phyloP scores from a whole-genome alignment of 2,329 filamentous ascomycete genomes.

The Fusarium sororula region DNA sequence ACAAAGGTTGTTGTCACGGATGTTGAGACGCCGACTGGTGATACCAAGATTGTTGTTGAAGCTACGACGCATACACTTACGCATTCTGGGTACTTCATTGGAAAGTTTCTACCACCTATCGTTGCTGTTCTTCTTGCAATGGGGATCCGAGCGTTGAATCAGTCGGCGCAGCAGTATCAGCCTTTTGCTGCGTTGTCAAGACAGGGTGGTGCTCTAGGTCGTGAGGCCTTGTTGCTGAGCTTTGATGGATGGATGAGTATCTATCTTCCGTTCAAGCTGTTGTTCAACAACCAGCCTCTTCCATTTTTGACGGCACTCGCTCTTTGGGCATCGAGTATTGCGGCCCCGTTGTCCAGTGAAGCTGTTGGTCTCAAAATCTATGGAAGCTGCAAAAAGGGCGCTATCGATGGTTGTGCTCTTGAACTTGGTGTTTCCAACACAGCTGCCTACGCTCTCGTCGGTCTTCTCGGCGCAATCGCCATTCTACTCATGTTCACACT shows the following conservation, averaged over 20 bases:
- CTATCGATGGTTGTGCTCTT: constrained; percentile 32
- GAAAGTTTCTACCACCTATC: constrained; percentile 54
- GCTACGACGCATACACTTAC: constrained; percentile 29
- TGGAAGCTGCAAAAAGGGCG: constrained; percentile 21
- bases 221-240: constrained; percentile 54
- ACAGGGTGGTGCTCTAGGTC: constrained; percentile 49
- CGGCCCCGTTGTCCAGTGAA: constrained; percentile 33
- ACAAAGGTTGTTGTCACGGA: constrained; percentile 27
- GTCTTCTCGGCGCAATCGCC: constrained; percentile 7
- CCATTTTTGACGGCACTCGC: constrained; percentile 28
- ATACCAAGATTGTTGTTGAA: constrained; percentile 17
- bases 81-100: constrained; percentile 47
- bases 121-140: constrained; percentile 52
- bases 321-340: constrained; percentile 12
- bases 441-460: constrained; percentile 24
- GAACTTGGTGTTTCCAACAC: constrained; percentile 29
- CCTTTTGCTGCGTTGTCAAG: constrained; percentile 55
- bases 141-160: constrained; percentile 52
- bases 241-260: constrained; percentile 51
- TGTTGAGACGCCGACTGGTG: constrained; percentile 14
- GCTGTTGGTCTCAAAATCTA: constrained; percentile 38
- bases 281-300: constrained; percentile 49
- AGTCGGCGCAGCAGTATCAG: constrained; percentile 53
- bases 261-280: constrained; percentile 46
- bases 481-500: constrained; percentile 15